These are phyloP conservation scores for Delitschia confertaspora DNA, from an alignment of 495 filamentous ascomycete genomes.

Conservation along the genomic window DNA sequence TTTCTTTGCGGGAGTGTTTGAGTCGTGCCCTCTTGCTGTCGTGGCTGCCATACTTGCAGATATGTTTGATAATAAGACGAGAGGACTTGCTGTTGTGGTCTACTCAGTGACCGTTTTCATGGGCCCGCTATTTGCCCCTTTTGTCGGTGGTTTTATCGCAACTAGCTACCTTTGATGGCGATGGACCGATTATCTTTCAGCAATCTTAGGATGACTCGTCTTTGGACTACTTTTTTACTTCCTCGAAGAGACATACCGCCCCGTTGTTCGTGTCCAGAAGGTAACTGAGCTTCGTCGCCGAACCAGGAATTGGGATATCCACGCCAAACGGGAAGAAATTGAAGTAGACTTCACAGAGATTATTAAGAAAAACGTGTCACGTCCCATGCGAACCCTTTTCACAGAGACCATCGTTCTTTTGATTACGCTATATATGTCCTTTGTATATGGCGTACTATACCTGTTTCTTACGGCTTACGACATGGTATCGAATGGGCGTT, in stretches of 20 bases:
- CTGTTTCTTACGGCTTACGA: constrained; percentile 42
- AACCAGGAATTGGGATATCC: constrained; percentile 41
- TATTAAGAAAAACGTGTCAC: constrained; percentile 38
- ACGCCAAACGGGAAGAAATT: constrained; percentile 43
- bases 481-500: constrained; percentile 27
- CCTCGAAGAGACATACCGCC: constrained; percentile 26
- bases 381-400: constrained; percentile 40
- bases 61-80: constrained; percentile 41
- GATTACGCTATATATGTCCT: constrained; percentile 38
- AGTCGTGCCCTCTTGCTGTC: constrained; percentile 43
- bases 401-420: constrained; percentile 42
- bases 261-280: constrained; percentile 29
- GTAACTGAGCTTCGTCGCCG: constrained; percentile 36
- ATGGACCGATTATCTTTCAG: constrained; percentile 24
- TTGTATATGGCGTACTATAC: constrained; percentile 40
- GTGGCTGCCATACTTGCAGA: constrained; percentile 47
- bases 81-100: constrained; percentile 43
- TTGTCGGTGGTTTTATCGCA: constrained; percentile 22
- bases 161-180: constrained; percentile 14
- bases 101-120: constrained; percentile 45
- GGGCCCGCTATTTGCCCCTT: constrained; percentile 17
- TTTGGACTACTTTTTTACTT: constrained; percentile 15
- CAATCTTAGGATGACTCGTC: constrained; percentile 16
- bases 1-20: constrained; percentile 46
- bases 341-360: constrained; percentile 37